Conservation (phyloP, 805 yeast genomes). For the Saitoella complicata region DNA sequence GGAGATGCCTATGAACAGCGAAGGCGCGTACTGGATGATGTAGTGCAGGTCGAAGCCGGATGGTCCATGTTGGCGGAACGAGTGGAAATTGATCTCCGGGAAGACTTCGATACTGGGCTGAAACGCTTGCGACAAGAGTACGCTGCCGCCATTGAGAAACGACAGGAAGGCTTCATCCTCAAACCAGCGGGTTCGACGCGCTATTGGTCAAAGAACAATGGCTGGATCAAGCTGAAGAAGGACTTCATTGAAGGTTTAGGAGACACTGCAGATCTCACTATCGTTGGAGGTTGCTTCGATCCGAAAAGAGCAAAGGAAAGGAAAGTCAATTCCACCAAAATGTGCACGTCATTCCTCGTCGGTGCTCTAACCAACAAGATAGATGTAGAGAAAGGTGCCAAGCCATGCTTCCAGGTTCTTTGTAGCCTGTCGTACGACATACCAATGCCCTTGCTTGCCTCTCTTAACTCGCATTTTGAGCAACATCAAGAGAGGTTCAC, state of each 20-base stretch:
- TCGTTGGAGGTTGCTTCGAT: conserved; percentile 8
- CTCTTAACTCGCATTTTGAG: too few relatives aligned
- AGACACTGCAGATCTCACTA: conserved; percentile 8
- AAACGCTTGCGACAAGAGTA: conserved; percentile 1
- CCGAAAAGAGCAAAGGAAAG: conserved; percentile 2
- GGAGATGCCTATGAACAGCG: conserved; percentile 2
- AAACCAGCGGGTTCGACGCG: too few relatives aligned
- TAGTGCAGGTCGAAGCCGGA: conserved; percentile 4
- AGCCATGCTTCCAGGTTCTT: too few relatives aligned
- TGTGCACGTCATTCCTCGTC: too few relatives aligned
- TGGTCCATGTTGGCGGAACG: conserved; percentile 2
- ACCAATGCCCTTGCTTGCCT: too few relatives aligned
- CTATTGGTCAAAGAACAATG: too few relatives aligned
- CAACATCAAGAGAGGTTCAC: too few relatives aligned
- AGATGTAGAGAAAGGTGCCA: too few relatives aligned
- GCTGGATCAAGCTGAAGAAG: conserved; percentile 8
- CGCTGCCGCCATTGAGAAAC: neutral
- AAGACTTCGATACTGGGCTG: neutral
- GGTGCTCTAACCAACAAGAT: too few relatives aligned
- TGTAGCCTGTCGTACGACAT: too few relatives aligned
- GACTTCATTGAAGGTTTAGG: conserved; percentile 8
- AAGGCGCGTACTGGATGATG: neutral
- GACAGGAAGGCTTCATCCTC: conserved; percentile 1
- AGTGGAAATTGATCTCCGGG: neutral
- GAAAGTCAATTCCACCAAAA: neutral